Base-by-base conservation (phyloP, 2,329 filamentous ascomycete genomes). In the Trematosphaeria pertusa region DNA sequence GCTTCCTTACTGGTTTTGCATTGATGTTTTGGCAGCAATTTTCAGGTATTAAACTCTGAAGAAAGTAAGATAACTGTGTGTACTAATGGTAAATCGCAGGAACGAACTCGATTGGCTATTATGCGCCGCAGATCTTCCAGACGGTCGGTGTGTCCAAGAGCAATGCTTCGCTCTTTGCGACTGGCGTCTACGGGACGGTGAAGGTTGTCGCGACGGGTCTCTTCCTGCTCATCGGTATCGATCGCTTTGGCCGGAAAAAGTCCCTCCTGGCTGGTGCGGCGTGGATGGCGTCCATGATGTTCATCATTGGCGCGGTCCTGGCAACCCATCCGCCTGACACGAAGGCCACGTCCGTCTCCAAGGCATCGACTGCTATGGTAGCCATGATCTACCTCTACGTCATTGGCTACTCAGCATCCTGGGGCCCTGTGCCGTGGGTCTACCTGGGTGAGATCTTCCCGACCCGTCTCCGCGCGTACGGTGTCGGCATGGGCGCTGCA, bases 391-490 rank as follows among this genome's bases (percentile, higher is more conserved):
- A 87, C 86, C 76, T 90, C 0, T 90, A 87, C 56, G 83, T 88
- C 19, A 75, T 88, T 17, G 81, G 87, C 68, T 91, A 90, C 62
- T 87, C 85, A 15, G 89, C 88, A 62, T 84, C 80, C 0, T 91
- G 87, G 87, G 86, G 86, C 0, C 87, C 86, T 2, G 86, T 83
- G 58, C 80, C 84, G 0, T 90, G 87, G 87, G 87, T 88, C 44
- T 79, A 90, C 14, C 35, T 46, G 2, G 3, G 6, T 6, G 87
- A 90, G 70, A 83, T 90, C 24, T 91, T 75, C 54, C 72, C 72
- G 3, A 69, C 68, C 0, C 65, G 71, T 3, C 2, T 75, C 10
- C 67, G 73, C 11, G 70, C 65, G 18, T 60, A 73, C 21, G 72
- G 73, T 15, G 67, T 72, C 2, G 72, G 69, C 0, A 59, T 72